Conservation (phyloP, 2,329 filamentous ascomycete species). For the Cladorrhinum sp. region DNA sequence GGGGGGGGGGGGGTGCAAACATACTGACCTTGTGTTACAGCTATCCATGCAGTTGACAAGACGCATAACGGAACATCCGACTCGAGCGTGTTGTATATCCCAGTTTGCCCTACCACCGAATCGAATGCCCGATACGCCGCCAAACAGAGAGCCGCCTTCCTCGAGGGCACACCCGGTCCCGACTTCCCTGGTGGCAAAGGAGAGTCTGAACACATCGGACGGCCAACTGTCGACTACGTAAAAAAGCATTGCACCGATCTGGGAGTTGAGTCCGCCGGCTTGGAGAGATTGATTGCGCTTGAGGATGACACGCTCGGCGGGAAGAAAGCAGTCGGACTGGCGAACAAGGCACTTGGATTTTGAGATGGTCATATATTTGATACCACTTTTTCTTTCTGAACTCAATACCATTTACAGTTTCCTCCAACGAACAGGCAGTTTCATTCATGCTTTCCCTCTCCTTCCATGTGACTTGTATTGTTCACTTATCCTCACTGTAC, state of each 20-base stretch:
- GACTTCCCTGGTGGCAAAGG: constrained; percentile 72
- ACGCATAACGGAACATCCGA: constrained; percentile 69
- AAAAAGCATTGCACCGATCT: constrained; percentile 31
- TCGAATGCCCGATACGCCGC: constrained; percentile 68
- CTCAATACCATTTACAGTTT: neutral
- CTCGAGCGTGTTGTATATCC: constrained; percentile 85
- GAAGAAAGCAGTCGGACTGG: constrained; percentile 36
- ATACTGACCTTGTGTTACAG: constrained; percentile 27
- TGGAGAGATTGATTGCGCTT: constrained; percentile 37
- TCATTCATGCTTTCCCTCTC: neutral
- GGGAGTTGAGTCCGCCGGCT: constrained; percentile 45
- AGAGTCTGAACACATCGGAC: constrained; percentile 53
- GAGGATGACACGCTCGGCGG: constrained; percentile 35
- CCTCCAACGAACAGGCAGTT: neutral
- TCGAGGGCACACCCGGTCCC: constrained; percentile 62
- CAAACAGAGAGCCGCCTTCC: constrained; percentile 68
- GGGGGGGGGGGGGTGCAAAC: no score
- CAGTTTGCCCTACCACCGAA: constrained; percentile 76
- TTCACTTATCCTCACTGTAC: neutral
- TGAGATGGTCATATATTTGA: constrained; percentile 28
- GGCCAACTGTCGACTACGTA: constrained; percentile 42
- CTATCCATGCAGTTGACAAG: constrained; percentile 79
- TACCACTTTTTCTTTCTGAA: neutral
- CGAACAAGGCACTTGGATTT: constrained; percentile 47
- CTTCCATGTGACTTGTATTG: neutral